Conservation (phyloP, 2,329 filamentous ascomycete species). For the Microascus cirrosus region DNA sequence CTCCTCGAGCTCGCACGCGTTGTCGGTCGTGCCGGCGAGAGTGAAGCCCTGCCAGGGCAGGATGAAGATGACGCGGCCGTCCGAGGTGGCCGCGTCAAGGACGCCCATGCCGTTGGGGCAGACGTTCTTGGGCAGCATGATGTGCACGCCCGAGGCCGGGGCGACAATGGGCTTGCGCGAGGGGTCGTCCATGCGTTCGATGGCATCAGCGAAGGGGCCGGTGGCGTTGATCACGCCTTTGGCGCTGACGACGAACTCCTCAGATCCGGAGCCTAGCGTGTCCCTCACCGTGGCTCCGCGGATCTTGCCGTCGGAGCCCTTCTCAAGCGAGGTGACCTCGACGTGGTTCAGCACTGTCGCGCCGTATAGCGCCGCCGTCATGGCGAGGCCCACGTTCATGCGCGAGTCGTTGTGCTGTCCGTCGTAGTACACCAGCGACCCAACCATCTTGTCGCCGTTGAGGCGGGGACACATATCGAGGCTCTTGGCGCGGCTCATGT, state of each 20-base stretch:
- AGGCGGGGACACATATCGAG: conserved; percentile 71
- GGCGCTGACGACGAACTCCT: conserved; percentile 60
- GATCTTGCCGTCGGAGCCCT: conserved; percentile 58
- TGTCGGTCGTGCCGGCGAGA: conserved; percentile 74
- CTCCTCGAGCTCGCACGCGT: conserved; percentile 54
- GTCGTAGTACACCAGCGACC: conserved; percentile 78
- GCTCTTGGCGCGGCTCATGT: conserved; percentile 65
- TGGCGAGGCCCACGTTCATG: conserved; percentile 75
- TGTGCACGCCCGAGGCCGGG: conserved; percentile 71
- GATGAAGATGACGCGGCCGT: conserved; percentile 83
- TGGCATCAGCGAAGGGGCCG: conserved; percentile 68
- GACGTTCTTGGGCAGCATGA: conserved; percentile 70
- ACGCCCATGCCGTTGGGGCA: conserved; percentile 73
- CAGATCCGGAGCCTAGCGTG: conserved; percentile 45
- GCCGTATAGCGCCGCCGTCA: conserved; percentile 71
- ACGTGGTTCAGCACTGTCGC: conserved; percentile 72
- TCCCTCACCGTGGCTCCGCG: conserved; percentile 47
- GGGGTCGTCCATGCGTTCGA: conserved; percentile 71
- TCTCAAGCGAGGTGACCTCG: conserved; percentile 64
- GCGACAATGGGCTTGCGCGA: conserved; percentile 61
- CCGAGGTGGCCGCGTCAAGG: conserved; percentile 70
- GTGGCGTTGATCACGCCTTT: conserved; percentile 79
- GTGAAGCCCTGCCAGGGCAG: conserved; percentile 81
- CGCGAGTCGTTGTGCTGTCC: conserved; percentile 79
- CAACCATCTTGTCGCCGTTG: conserved; percentile 58